Evolutionary conservation across 495 filamentous ascomycete genomes (phyloP), one percentile per base, ranked within the genome.

Genomic region (Aspergillus homomorphus): DNA sequence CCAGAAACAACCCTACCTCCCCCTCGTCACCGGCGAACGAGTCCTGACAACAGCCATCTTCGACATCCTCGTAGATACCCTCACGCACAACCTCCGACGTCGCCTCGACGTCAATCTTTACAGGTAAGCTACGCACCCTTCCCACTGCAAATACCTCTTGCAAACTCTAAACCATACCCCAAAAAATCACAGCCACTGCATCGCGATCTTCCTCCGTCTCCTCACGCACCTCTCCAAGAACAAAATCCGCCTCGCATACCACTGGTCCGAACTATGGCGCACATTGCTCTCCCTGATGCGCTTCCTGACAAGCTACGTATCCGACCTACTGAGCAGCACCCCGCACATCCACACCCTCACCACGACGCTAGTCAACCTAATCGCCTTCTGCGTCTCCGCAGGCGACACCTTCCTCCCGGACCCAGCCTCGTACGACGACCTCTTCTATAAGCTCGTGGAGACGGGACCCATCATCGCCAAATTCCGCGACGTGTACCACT

Each of bases 371-470:
- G 86, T 93, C 23, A 89, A 93, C 65, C 77, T 96, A n/a, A 73
- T 98, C 26, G 90, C 89, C 15, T 83, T 97, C 49, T 87, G 89
- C 7, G 82, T 98, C n/a, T 92, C 89, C 5, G 78, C 84, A 12
- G 94, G 94, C 7, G 95, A 98, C 69, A 83, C 87, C 8, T 97
- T 98, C 73, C 85, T 98, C n/a, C 95, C 95, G 0, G 90, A 88
- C 55, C 84, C 91, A 20, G 80, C 88, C 41, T 87, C 89, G 20
- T 97, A 97, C 69, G 94, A 98, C 65, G 95, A 98, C 66, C 80
- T 98, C 12, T 96, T 98, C 74, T 98, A 98, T 79, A 98, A 98
- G 74, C 80, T 98, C 15, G 90, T 98, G 49, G 94, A 98, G 72
- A 89, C 84, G 16, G 91, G 92, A 3, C 90, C 96, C 48, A 82